Evolutionary conservation across 257 asterid genomes (phyloP), one percentile per base, ranked within the genome.

Genomic region (Solanum chaucha): DNA sequence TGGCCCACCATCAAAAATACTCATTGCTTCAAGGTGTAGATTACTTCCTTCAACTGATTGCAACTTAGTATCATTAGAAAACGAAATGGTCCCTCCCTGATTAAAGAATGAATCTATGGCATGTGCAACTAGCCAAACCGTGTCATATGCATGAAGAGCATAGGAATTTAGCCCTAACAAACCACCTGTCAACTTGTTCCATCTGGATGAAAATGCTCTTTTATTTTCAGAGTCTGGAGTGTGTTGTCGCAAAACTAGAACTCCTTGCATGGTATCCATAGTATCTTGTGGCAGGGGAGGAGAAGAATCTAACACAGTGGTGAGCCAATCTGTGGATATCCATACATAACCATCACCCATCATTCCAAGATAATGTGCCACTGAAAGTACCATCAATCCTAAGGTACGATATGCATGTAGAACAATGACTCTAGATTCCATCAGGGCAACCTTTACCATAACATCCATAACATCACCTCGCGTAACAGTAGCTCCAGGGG

Each of bases 61-160:
- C 81, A 94, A 90, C 55, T 71, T 92, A 20, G 98, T 87, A 86
- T 95, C 95, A 5, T 92, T 92, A 14, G 99, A 93, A 88, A 95
- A 95, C 1, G 98, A 92, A 77, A 97, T 87, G 11, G 68, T 84
- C 71, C 98, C 99, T 19, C 99, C 99, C 83, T 94, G 92, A 70
- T 89, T 32, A 14, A 96, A 85, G 86, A 95, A 96, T 3, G 95
- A 86, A 86, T 96, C 92, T 13, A 97, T 89, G 61, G 99, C 99
- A 86, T 87, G 95, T 78, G 99, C 99, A n/a, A 89, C 81, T 86
- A 95, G 48, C 99, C 99, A 95, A 89, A 95, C 97, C 1, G 97
- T 91, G 82, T 97, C 99, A 64, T 97, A 97, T 67, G 99, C 96
- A 73, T 93, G 90, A 35, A 96, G 91, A 14, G 94, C 99, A 34